A percentile compares a stretch with the other conserved stretches of the same genome.
Conservation (phyloP, 148 eudicot species). For the Fagopyrum esculentum region DNA sequence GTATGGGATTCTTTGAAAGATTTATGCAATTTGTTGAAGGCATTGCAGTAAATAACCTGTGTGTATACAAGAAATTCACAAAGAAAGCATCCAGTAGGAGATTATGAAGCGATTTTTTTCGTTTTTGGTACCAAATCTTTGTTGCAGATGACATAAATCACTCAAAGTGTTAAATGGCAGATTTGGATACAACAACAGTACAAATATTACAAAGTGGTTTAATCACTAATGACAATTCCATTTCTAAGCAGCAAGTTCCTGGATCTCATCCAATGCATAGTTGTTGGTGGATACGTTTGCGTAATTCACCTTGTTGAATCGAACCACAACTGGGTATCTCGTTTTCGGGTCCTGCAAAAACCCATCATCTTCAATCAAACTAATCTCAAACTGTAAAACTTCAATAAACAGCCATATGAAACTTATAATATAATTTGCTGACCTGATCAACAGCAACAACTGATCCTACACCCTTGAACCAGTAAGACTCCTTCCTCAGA, state of each 20-base stretch:
- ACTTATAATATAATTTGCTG: neutral
- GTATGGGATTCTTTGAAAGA: neutral
- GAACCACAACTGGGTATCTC: slow-evolving; percentile 87
- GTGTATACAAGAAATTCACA: neutral
- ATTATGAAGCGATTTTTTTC: neutral
- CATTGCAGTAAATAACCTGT: neutral
- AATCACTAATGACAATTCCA: slow-evolving; percentile 5
- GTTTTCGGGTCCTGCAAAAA: slow-evolving; percentile 70
- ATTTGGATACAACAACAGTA: slow-evolving; percentile 6
- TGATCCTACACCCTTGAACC: slow-evolving; percentile 88
- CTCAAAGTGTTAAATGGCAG: slow-evolving; percentile 5
- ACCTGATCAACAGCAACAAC: slow-evolving; percentile 98
- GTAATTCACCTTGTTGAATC: slow-evolving; percentile 93
- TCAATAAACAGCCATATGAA: neutral
- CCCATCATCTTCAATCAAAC: neutral
- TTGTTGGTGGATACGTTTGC: slow-evolving; percentile 94
- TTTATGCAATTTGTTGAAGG: neutral
- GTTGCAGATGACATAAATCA: slow-evolving; percentile 13
- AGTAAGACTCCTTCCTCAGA: slow-evolving; percentile 90
- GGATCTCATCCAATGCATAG: slow-evolving; percentile 90
- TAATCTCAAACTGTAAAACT: neutral
- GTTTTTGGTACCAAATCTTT: slow-evolving; percentile 1
- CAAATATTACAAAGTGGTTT: slow-evolving; percentile 2
- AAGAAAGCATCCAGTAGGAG: neutral
- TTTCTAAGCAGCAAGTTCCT: slow-evolving; percentile 37